Conservation (phyloP, 2,329 filamentous ascomycete species). For the Verticillium klebahnii region DNA sequence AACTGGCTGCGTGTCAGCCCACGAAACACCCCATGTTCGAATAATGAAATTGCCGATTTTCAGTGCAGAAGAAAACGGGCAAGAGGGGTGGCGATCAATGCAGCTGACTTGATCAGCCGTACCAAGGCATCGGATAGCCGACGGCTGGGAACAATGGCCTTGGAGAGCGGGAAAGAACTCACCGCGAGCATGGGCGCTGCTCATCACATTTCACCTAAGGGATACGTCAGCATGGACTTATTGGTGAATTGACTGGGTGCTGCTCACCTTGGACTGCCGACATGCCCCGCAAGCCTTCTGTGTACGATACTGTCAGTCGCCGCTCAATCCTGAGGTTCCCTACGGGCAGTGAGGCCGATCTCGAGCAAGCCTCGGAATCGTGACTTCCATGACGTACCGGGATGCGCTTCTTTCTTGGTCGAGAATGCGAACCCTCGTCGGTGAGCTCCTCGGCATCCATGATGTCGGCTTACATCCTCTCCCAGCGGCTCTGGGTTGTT, state of each 20-base stretch:
- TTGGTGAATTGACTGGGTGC: too few relatives aligned
- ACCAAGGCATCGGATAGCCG: too few relatives aligned
- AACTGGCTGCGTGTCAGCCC: conserved; percentile 11
- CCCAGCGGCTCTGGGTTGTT: background rate
- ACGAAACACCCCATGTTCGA: too few relatives aligned
- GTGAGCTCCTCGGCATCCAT: background rate
- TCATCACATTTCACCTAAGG: conserved; percentile 18
- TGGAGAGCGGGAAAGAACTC: background rate
- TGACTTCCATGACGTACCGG: background rate
- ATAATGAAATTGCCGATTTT: too few relatives aligned
- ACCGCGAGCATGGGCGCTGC: conserved; percentile 20
- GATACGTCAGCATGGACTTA: background rate
- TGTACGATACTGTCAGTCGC: too few relatives aligned
- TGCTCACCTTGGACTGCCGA: conserved; percentile 19
- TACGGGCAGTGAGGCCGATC: background rate
- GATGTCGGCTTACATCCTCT: background rate
- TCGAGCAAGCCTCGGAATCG: background rate
- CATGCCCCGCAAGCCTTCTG: conserved; percentile 21
- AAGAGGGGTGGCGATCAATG: background rate
- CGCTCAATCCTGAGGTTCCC: background rate
- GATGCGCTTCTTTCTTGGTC: background rate
- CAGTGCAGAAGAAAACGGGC: background rate
- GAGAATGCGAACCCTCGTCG: background rate
- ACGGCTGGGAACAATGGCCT: too few relatives aligned
- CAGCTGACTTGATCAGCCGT: too few relatives aligned